Base-by-base conservation (phyloP, 176 grass and related monocot genomes). In the Triticum turgidum region DNA sequence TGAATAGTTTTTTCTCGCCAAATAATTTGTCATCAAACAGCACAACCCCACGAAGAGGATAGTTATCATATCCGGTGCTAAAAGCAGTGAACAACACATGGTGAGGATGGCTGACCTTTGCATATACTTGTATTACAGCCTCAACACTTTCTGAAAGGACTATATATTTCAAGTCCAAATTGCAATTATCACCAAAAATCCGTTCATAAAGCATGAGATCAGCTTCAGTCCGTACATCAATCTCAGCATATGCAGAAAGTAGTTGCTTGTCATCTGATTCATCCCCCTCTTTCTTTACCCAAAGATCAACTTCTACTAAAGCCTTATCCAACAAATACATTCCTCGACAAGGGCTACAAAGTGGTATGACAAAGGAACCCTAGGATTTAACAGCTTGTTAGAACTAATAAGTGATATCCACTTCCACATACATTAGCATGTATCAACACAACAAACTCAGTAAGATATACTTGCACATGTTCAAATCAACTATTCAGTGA, bases 261-360 rank as follows among this genome's bases (percentile, higher is more conserved):
- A 80, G 30, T 20, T 47, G 24, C 14, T 86, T 78, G 68, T 86
- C 76, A 45, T 9, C 35, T 20, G 84, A 86, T 86, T 5, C 12
- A 9, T 71, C 65, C 51, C 76, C 76, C 72, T 86, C 76, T 17
- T 79, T 79, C 13, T 86, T 79, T 25, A 41, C 65, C 84, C 76
- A 79, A 44, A 86, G 64, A 86, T 86, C 84, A 59, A 86, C 64
- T 44, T 86, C 84, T 56, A 86, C n/a, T 9, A 86, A 62, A 80
- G 84, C 84, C 78, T 68, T 35, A 61, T 86, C 84, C 52, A 61
- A 18, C 22, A 71, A 18, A 44, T 86, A 86, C 24, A 86, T 80
- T 71, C 84, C 76, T 62, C 76, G 76, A 56, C 74, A 79, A 76
- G 84, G 84, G 64, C 84, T 79, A 29, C 75, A 79, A 59, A 86